Base-by-base conservation (phyloP, 257 asterid species). In the Solanum appendiculatum region DNA sequence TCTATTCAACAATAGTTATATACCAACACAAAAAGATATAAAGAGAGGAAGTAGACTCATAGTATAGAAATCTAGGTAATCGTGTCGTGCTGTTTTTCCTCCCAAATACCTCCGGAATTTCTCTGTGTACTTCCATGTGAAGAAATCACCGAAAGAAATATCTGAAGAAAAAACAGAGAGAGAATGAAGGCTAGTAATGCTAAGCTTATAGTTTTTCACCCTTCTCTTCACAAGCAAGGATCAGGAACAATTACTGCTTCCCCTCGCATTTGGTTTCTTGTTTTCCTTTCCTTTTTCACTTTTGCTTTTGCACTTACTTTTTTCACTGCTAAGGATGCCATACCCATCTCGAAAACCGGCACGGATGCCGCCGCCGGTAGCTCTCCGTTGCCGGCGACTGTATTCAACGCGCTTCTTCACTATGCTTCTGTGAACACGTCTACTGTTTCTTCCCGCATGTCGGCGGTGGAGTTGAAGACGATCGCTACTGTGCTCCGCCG, bases 371-470 rank as follows among this genome's bases (percentile, higher is more conserved):
- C 83, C 1, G 36, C 84, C 63, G 60, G 87, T 40, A 88, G 63
- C 8, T 83, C 92, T 0, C 90, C 89, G 87, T 89, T 92, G 2
- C 94, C 98, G 2, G 56, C 82, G 3, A 80, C 89, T 77, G 84
- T 95, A 9, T 87, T 87, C 89, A 93, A 96, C 69, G 93, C 99
- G 48, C 94, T 96, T 23, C 83, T 96, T 77, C 94, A 95, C 92
- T 96, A 96, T 86, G 97, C 98, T 5, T 64, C 98, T 37, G 83
- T 72, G 21, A 93, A 92, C 89, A 69, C 89, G 25, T 40, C 91
- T 66, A 9, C 90, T 14, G 54, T 85, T 86, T 5, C 90, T 34
- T 89, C 92, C 66, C 91, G 94, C 23, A 89, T 96, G 95, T 89
- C 97, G 1, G 12, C 92, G 29, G 88, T 87, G 2, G 98, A 96